Evolutionary conservation across 441 rosid species (phyloP).

Genomic region (Croton laevigatus): DNA sequence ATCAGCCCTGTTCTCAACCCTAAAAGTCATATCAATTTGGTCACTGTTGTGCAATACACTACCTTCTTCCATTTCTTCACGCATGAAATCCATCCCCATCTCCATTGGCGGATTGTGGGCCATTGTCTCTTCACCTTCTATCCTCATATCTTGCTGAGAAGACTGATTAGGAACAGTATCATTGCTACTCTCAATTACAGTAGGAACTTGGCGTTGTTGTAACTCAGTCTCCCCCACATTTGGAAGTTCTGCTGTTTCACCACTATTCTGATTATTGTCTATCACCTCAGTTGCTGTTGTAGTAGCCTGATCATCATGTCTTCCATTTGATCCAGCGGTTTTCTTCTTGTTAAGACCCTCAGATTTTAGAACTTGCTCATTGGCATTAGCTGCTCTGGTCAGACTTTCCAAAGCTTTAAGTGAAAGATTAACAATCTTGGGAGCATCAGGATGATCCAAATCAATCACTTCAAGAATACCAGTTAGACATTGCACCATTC

Average conservation of each 20-base stretch:
- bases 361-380: slow-evolving; percentile 68
- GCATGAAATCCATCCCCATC: slow-evolving; percentile 83
- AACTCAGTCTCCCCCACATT: slow-evolving; percentile 48
- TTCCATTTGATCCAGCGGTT: slow-evolving; percentile 44
- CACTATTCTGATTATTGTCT: slow-evolving; percentile 47
- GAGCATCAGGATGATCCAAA: slow-evolving; percentile 97
- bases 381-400: slow-evolving; percentile 93
- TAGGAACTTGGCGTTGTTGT: slow-evolving; percentile 46
- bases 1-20: slow-evolving; percentile 77
- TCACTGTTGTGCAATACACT: slow-evolving; percentile 53
- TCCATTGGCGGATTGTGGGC: slow-evolving; percentile 55
- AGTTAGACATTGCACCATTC: slow-evolving; percentile 77
- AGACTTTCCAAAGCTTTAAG: slow-evolving; percentile 88
- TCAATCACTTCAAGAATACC: slow-evolving; percentile 83
- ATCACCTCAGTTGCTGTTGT: slow-evolving; percentile 42
- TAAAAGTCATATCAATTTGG: slow-evolving; percentile 85
- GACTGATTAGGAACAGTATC: slow-evolving; percentile 48
- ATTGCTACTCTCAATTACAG: slow-evolving; percentile 46
- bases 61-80: slow-evolving; percentile 81
- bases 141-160: slow-evolving; percentile 69
- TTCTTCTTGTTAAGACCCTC: slow-evolving; percentile 71
- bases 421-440: slow-evolving; percentile 79
- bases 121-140: slow-evolving; percentile 60
- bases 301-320: slow-evolving; percentile 46
- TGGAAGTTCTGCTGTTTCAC: slow-evolving; percentile 45